These are phyloP conservation scores for Solanum clarkiae DNA, from an alignment of 257 asterid genomes.

Conservation along the genomic window DNA sequence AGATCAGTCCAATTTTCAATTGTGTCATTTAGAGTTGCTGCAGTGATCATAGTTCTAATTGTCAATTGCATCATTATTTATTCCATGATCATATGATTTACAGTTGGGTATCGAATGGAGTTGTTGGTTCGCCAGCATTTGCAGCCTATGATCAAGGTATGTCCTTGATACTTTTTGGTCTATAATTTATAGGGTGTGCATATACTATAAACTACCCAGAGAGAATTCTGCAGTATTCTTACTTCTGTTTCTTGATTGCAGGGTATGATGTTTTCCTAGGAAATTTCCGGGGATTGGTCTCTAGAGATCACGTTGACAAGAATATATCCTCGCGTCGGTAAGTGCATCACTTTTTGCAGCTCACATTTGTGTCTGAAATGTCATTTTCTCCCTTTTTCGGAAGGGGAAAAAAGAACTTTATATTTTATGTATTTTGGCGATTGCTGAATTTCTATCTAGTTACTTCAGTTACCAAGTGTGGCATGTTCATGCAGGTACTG, in stretches of 20 bases:
- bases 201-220: not conserved
- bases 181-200: not conserved
- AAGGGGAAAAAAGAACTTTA: not conserved
- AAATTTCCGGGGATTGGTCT: constrained; percentile 86
- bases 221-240: not conserved
- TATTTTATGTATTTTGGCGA: not conserved
- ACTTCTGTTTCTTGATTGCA: constrained; percentile 16
- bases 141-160: constrained; percentile 99
- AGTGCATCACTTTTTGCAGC: constrained; percentile 18
- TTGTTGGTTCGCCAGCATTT: constrained; percentile 98
- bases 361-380: not conserved
- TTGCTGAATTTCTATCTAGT: not conserved
- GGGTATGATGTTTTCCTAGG: constrained; percentile 98
- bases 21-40: not conserved
- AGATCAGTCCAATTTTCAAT: not conserved
- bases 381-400: not conserved
- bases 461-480: not conserved
- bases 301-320: constrained; percentile 76
- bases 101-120: constrained; percentile 98
- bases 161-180: not conserved
- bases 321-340: constrained; percentile 74
- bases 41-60: not conserved
- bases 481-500: constrained; percentile 57
- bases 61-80: not conserved
- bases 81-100: constrained; percentile 1